Conservation (phyloP, 2,329 filamentous ascomycete genomes). For the Ilyonectria mors-panacis region DNA sequence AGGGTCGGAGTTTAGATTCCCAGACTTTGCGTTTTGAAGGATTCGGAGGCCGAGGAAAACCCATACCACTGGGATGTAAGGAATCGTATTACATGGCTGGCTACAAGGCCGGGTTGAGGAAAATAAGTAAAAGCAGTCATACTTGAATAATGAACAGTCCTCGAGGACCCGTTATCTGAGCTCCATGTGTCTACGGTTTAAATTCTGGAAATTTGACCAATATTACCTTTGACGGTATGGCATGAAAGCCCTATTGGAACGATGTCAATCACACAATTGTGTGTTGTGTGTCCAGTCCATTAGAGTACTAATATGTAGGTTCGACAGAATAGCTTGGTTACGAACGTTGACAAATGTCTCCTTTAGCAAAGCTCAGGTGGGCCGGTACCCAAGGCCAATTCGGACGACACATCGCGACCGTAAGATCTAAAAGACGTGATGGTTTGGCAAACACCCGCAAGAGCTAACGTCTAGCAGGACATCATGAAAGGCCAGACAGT, state of each 20-base stretch:
- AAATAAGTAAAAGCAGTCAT: neutral
- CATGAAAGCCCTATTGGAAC: neutral
- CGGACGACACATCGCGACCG: neutral
- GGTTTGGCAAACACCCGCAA: too few species aligned
- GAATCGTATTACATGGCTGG: neutral
- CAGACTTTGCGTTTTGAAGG: constrained; percentile 20
- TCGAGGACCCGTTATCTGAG: neutral
- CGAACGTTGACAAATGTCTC: neutral
- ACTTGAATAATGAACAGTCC: constrained; percentile 5
- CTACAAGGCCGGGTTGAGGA: neutral
- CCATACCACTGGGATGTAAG: neutral
- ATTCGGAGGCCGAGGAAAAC: neutral
- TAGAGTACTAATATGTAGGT: too few species aligned
- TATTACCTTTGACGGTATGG: neutral
- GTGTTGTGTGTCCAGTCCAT: too few species aligned
- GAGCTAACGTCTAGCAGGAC: too few species aligned
- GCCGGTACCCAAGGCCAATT: neutral
- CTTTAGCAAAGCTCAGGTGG: neutral
- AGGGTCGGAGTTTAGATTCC: neutral
- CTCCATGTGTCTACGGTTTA: neutral
- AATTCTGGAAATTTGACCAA: neutral
- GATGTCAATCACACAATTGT: neutral
- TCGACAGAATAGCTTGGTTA: neutral
- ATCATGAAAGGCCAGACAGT: too few species aligned
- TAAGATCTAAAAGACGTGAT: too few species aligned